Conservation (phyloP, 2,329 filamentous ascomycete species). For the Magnaporthiopsis rhizophila region DNA sequence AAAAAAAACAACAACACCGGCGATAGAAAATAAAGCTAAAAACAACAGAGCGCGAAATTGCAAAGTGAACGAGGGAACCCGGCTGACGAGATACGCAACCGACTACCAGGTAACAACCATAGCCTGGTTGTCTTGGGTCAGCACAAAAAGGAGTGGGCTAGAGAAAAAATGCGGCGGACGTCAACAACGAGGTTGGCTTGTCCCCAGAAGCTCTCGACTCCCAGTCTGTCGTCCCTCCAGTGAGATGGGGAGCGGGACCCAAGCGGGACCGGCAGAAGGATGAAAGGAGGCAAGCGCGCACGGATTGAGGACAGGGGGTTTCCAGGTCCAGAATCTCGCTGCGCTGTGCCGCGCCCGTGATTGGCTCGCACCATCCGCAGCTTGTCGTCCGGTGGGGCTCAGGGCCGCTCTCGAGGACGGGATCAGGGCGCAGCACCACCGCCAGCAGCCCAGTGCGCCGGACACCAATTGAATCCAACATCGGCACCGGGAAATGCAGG, state of each 20-base stretch:
- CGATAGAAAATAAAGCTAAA: background rate
- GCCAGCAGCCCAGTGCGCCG: background rate
- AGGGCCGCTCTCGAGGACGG: background rate
- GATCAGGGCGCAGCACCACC: no score
- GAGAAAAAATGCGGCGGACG: background rate
- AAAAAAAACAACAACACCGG: background rate
- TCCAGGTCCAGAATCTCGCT: background rate
- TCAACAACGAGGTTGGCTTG: background rate
- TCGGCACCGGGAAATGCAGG: background rate
- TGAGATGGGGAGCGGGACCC: background rate
- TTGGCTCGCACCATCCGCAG: background rate
- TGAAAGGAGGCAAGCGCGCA: conserved; percentile 2
- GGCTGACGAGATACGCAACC: background rate
- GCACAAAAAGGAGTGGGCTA: background rate
- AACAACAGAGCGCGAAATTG: background rate
- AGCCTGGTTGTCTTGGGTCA: background rate
- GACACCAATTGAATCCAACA: background rate
- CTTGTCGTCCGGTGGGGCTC: background rate
- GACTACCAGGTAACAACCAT: no score
- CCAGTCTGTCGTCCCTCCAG: background rate
- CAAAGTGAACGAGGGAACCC: background rate
- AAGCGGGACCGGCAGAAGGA: background rate
- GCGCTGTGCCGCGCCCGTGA: background rate
- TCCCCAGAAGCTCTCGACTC: background rate
- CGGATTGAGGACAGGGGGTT: background rate